These are phyloP conservation scores for Kalmusia sp. DNA, from an alignment of 2,329 filamentous ascomycete genomes.

Conservation along the genomic window DNA sequence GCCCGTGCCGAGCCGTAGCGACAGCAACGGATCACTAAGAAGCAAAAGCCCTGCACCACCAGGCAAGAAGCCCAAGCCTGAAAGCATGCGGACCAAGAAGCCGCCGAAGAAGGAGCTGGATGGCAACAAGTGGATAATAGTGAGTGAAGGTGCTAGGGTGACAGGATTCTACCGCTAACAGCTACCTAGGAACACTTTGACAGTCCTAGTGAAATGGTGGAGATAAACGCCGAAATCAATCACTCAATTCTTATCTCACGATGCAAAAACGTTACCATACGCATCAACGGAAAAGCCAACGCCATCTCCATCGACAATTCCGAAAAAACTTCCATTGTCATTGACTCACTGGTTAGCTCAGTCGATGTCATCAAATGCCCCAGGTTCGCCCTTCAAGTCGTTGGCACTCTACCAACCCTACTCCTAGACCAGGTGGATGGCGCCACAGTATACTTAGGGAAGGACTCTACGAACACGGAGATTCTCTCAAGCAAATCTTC, in stretches of 20 bases:
- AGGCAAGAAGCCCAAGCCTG: slow-evolving; percentile 63
- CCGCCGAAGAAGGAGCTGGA: slow-evolving; percentile 58
- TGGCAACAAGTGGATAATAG: slow-evolving; percentile 89
- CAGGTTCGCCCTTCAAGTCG: slow-evolving; percentile 92
- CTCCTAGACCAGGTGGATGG: slow-evolving; percentile 93
- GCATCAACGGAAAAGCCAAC: slow-evolving; percentile 92
- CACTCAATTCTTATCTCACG: slow-evolving; percentile 92
- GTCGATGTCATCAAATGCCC: slow-evolving; percentile 95
- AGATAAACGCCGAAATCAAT: slow-evolving; percentile 80
- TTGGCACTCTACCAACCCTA: slow-evolving; percentile 84
- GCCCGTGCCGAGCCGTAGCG: slow-evolving; percentile 67
- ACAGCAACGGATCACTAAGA: slow-evolving; percentile 59
- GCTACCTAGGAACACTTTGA: slow-evolving; percentile 85
- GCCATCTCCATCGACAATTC: slow-evolving; percentile 97
- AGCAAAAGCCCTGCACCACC: slow-evolving; percentile 87
- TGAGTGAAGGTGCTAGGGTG: slow-evolving; percentile 49
- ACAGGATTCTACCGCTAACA: slow-evolving; percentile 7
- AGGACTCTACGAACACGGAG: slow-evolving; percentile 78
- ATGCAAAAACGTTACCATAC: slow-evolving; percentile 89
- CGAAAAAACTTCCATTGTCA: slow-evolving; percentile 79
- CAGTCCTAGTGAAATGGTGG: slow-evolving; percentile 72
- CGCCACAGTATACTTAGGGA: slow-evolving; percentile 84
- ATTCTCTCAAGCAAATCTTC: slow-evolving; percentile 89
- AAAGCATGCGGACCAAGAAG: slow-evolving; percentile 57
- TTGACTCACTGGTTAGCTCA: slow-evolving; percentile 88